Base-by-base conservation (phyloP, 768 basidiomycete species). In the Psilocybe tampanensis region DNA sequence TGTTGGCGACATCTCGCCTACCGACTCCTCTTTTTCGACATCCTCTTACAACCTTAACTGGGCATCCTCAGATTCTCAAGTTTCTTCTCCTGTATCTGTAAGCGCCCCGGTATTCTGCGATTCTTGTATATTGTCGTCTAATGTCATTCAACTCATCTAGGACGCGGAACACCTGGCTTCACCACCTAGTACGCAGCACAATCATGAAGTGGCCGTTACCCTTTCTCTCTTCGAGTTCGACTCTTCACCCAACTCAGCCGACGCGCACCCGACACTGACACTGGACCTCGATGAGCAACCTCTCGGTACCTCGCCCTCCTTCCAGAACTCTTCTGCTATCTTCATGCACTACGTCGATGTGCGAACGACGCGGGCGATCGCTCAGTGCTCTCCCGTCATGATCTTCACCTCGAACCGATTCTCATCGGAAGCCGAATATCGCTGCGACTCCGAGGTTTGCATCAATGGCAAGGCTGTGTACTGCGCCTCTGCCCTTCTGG, bases 221-320 rank as follows among this genome's bases (percentile, higher is more conserved):
- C 42, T 63, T 24, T 56, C 56, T 22, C 59, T 68, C n/a, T 52
- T 60, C 17, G 60, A 57, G 18, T 43, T 56, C 26, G 64, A 60
- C 39, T 49, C 52, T 15, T 50, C 54, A 32, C 52, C 43, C 23
- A 42, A 61, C 36, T 12, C 52, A 12, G 41, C 22, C 9, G 50
- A 41, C 19, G 8, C 51, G 4, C 24, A 19, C 13, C 64, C 66
- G 6, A 44, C 54, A 23, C 59, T 68, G 57, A 66, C 61, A n/a
- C 48, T 68, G n/a, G 67, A 68, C 39, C 64, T 68, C 23, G 67
- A 68, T 52, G 67, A 66, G 44, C 57, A 52, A 4, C 59, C 59
- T 9, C 48, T 68, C 19, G 54, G 58, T 11, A 61, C 64, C 24
- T 34, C 52, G 21, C 34, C 55, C 24, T 44, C 47, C 19, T 50